Evolutionary conservation across 202 grass and related monocot species (phyloP).

Genomic region (Dendrocalamus latiflorus): DNA sequence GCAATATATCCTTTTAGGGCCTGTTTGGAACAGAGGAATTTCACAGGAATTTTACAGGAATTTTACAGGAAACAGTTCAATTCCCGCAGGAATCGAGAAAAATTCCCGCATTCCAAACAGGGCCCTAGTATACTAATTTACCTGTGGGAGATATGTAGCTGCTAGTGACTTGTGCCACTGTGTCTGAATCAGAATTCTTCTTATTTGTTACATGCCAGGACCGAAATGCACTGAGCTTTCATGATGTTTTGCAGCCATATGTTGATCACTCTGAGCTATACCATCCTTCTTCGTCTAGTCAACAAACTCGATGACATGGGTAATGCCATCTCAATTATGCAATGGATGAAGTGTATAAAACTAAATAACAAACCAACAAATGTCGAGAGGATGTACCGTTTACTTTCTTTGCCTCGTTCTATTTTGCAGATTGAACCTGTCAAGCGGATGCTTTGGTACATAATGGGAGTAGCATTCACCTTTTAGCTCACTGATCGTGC

Average conservation of each 20-base stretch:
- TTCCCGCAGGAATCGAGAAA: too few species aligned
- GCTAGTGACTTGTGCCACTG: not conserved
- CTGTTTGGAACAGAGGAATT: too few species aligned
- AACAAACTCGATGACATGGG: not conserved
- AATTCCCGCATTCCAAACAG: too few species aligned
- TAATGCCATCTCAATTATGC: not conserved
- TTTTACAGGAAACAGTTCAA: too few species aligned
- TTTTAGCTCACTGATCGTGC: not conserved
- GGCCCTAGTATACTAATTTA: not conserved
- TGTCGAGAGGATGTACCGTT: not conserved
- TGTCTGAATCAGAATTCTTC: not conserved
- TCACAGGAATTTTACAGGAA: too few species aligned
- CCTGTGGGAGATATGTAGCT: not conserved
- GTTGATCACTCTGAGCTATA: not conserved
- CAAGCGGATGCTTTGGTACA: not conserved
- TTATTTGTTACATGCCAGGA: constrained; percentile 8
- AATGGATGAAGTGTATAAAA: not conserved
- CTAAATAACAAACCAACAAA: not conserved
- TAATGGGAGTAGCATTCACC: not conserved
- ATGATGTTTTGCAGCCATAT: not conserved
- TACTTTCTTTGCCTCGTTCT: not conserved
- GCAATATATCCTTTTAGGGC: not conserved
- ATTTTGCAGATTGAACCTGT: not conserved
- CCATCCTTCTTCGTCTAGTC: not conserved
- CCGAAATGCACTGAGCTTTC: not conserved